Base-by-base conservation (phyloP, 495 filamentous ascomycete genomes). In the Penicillium coprophilum region DNA sequence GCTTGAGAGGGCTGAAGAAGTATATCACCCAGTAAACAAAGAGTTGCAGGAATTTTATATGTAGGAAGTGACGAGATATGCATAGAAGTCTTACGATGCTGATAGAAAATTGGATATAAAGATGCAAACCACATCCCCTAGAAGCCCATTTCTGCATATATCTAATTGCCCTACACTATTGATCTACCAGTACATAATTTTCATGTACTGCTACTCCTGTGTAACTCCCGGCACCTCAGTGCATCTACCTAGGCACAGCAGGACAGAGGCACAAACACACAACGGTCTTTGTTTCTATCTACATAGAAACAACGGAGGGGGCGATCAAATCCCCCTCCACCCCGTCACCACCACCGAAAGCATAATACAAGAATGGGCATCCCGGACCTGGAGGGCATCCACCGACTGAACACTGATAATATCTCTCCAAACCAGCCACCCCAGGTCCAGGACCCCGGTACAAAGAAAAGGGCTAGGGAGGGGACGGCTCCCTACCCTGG, bases 1-100 rank as follows among this genome's bases (percentile, higher is more conserved):
- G 92, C 63, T 69, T 98, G 61, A 80, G 91, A 56, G 91, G 86
- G 19, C 66, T 98, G 79, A 96, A 86, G 81, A 87, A 87, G 76
- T 96, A 87, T 66, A 91, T 88, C 55, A 57, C 55, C 23, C 57
- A 71, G 62, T 70, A 55, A 69, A 64, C 6, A 28, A 41, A 30
- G 38, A 21, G 9, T 2, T 17, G 0, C 9, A 1, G 17, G 31
- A 1, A 0, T n/a, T 21, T 32, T 3, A 21, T 21, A 36, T 21
- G 11, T 49, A 12, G 24, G 19, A 49, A 36, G 28, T 20, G 4
- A 19, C 1, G 27, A 20, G n/a, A 31, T 31, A 47, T 36, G 12
- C 17, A 49, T 49, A 24, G 28, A 49, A 24, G 19, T 36, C 4
- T 10, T 24, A 49, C 6, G 10, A 34, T 21, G 28, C 17, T 31